phyloP scores from a whole-genome alignment of 2,329 filamentous ascomycete species.

The Alternaria angustiovoidea region DNA sequence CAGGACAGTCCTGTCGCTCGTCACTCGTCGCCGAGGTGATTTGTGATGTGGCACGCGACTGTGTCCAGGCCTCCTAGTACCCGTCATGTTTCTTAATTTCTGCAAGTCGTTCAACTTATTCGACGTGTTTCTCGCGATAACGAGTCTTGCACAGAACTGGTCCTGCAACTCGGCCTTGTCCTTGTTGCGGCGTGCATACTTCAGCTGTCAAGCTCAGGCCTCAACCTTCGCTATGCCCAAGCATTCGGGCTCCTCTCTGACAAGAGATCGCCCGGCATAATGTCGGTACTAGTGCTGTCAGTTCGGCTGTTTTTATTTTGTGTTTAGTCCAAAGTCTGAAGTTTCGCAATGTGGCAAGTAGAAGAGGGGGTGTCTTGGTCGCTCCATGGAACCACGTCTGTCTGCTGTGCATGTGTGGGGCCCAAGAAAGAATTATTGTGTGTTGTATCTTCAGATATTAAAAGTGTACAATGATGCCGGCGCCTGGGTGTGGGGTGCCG shows the following conservation, averaged over 20 bases:
- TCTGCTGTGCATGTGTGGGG: slow-evolving; percentile 1
- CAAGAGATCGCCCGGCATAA: slow-evolving; percentile 7
- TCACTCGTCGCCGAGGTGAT: slow-evolving; percentile 5
- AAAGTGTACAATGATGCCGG: background rate
- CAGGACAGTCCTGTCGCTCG: background rate
- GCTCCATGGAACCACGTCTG: background rate
- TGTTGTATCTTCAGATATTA: background rate
- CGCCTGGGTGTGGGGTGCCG: background rate
- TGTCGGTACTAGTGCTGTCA: background rate
- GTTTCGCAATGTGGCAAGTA: background rate
- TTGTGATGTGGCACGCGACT: slow-evolving; percentile 1
- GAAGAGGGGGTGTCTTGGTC: background rate
- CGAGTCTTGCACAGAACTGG: background rate
- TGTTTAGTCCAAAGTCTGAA: background rate
- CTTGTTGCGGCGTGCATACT: slow-evolving; percentile 1
- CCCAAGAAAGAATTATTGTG: background rate
- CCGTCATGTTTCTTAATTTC: background rate
- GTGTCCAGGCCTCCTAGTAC: background rate
- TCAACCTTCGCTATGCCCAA: slow-evolving; percentile 1
- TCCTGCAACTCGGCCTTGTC: background rate
- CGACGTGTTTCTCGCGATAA: background rate
- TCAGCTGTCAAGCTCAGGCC: slow-evolving; percentile 2
- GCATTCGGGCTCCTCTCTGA: slow-evolving; percentile 9
- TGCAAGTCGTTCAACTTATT: background rate
- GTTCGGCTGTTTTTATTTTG: slow-evolving; percentile 1